phyloP scores from a whole-genome alignment of 345 rosid genomes.

The Trapa bicornis region DNA sequence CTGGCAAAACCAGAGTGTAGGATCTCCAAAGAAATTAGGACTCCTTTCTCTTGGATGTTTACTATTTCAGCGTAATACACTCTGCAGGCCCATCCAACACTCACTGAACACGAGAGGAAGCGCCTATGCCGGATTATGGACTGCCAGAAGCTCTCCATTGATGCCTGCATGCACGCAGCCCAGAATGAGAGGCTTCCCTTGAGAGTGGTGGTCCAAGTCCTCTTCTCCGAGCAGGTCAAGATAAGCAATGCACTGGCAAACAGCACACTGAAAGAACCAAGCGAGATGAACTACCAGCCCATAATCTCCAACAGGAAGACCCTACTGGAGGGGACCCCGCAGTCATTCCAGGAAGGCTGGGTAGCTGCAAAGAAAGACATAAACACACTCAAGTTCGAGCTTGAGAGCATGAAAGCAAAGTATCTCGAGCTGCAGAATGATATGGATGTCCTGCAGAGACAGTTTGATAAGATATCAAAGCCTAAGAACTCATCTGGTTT shows the following conservation, averaged over 20 bases:
- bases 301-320: conserved; percentile 68
- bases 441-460: conserved; percentile 77
- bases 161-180: conserved; percentile 96
- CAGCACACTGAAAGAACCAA: conserved; percentile 47
- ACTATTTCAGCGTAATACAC: too few species aligned
- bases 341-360: conserved; percentile 98
- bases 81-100: conserved; percentile 88
- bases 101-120: conserved; percentile 94
- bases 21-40: too few species aligned
- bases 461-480: conserved; percentile 63
- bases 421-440: conserved; percentile 79
- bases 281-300: conserved; percentile 54
- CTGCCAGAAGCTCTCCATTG: conserved; percentile 92
- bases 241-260: conserved; percentile 75
- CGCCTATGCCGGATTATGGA: conserved; percentile 90
- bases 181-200: conserved; percentile 90
- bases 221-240: conserved; percentile 91
- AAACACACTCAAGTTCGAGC: conserved; percentile 81
- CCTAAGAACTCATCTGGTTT: conserved; percentile 61
- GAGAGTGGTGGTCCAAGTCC: conserved; percentile 85
- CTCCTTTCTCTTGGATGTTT: too few species aligned
- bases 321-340: conserved; percentile 77
- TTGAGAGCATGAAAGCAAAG: conserved; percentile 71
- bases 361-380: conserved; percentile 80
- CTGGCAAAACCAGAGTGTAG: too few species aligned